Conservation (phyloP, 116 monocot species). For the Phalaenopsis hybrid region DNA sequence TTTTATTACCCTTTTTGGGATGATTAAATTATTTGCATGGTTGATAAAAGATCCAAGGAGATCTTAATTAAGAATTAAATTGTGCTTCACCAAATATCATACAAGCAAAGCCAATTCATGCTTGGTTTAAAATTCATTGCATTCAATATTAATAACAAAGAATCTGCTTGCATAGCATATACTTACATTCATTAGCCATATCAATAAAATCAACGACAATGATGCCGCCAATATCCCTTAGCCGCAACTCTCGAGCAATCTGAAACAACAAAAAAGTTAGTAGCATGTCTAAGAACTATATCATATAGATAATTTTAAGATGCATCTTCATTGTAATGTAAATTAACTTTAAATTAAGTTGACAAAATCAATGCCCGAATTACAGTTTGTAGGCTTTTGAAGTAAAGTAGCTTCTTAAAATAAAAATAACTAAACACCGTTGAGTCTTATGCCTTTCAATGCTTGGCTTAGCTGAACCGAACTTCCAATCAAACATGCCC, state of each 20-base stretch:
- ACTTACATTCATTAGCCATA: constrained; percentile 91
- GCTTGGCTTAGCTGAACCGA: no score
- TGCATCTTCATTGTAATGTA: not conserved
- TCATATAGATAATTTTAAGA: no score
- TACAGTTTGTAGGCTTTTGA: no score
- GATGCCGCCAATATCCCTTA: constrained; percentile 97
- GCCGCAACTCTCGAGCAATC: constrained; percentile 89
- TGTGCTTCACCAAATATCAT: not conserved
- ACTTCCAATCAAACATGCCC: not conserved
- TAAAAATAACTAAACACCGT: no score
- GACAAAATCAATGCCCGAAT: not conserved
- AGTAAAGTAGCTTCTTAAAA: no score
- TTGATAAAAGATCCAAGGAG: not conserved
- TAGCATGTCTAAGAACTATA: not conserved
- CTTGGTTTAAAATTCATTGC: no score
- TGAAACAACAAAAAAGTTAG: constrained; percentile 21
- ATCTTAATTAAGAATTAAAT: constrained; percentile 2
- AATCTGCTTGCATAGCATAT: not conserved
- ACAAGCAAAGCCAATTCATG: not conserved
- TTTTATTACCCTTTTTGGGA: not conserved
- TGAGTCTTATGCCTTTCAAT: no score
- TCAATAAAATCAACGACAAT: constrained; percentile 97
- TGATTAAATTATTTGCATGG: not conserved
- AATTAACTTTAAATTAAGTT: not conserved
- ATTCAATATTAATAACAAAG: no score